Conservation (phyloP, 192 early-diverging fungal species). For the Entomortierella lignicola region DNA sequence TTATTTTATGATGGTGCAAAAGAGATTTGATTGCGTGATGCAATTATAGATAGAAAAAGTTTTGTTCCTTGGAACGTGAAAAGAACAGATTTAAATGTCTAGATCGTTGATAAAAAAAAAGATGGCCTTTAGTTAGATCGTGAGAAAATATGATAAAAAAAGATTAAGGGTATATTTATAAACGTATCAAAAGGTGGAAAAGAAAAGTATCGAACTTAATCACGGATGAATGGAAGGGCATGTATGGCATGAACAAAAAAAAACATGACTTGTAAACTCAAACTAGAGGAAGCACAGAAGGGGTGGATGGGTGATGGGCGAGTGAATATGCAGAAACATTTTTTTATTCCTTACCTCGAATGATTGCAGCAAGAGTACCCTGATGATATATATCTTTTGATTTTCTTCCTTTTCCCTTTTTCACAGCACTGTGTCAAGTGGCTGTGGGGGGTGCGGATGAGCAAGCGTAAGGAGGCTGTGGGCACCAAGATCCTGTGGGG, state of each 20-base stretch:
- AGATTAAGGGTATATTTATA: no score
- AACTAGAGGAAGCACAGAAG: background rate
- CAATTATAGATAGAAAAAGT: background rate
- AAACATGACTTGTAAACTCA: constrained; percentile 5
- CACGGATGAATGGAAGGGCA: no score
- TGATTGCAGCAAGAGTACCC: constrained; percentile 5
- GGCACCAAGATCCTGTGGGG: background rate
- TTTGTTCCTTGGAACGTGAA: no score
- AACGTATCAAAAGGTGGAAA: no score
- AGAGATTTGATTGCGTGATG: background rate
- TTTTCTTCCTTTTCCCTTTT: constrained; percentile 11
- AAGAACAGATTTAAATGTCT: no score
- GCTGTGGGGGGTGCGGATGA: background rate
- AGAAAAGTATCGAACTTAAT: no score
- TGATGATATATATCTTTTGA: no score
- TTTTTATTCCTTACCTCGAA: constrained; percentile 11
- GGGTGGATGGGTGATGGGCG: background rate
- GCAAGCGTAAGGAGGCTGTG: background rate
- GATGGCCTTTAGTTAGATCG: no score
- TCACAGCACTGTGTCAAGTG: background rate
- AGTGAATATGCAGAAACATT: background rate
- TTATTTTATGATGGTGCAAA: background rate
- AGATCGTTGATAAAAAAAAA: no score
- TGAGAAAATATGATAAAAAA: no score
- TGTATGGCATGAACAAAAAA: background rate